Conservation (phyloP, 345 rosid genomes). For the Punica granatum region DNA sequence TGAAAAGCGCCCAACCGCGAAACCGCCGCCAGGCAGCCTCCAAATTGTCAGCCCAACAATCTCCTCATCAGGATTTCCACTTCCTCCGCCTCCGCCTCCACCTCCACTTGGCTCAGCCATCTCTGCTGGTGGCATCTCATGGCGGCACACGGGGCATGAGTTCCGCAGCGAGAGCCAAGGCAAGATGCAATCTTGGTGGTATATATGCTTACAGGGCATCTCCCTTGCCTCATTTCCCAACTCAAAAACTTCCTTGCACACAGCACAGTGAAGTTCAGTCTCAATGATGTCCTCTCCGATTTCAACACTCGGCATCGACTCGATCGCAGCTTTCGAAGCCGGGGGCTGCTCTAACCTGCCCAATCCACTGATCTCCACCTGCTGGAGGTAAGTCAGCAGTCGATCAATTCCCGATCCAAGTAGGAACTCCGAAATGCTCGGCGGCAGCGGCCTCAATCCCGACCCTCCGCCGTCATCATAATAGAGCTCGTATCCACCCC, state of each 20-base stretch:
- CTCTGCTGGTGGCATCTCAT: slow-evolving; percentile 55
- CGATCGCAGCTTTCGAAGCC: slow-evolving; percentile 82
- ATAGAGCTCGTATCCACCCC: slow-evolving; percentile 54
- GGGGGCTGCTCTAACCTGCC: slow-evolving; percentile 58
- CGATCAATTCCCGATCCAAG: slow-evolving; percentile 88
- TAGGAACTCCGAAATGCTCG: slow-evolving; percentile 75
- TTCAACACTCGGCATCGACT: slow-evolving; percentile 60
- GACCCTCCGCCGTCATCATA: slow-evolving; percentile 82
- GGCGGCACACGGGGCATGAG: slow-evolving; percentile 92
- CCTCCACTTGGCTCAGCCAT: slow-evolving; percentile 3
- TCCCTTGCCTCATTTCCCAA: slow-evolving; percentile 62
- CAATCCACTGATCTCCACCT: slow-evolving; percentile 57
- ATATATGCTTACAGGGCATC: slow-evolving; percentile 94
- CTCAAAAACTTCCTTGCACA: slow-evolving; percentile 77
- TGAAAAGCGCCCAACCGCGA: slow-evolving; percentile 81
- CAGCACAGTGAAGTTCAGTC: slow-evolving; percentile 74
- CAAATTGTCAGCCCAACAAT: slow-evolving; percentile 85
- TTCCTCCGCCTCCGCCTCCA: slow-evolving; percentile 1
- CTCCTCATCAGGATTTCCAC: slow-evolving; percentile 26
- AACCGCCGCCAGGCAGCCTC: slow-evolving; percentile 93
- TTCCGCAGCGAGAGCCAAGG: slow-evolving; percentile 86
- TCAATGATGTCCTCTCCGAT: slow-evolving; percentile 30
- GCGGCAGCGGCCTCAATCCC: slow-evolving; percentile 73
- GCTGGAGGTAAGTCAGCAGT: slow-evolving; percentile 67
- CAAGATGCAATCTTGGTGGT: slow-evolving; percentile 82